These are phyloP conservation scores for Saturnispora saitoi DNA, from an alignment of 805 yeast species.

Conservation along the genomic window DNA sequence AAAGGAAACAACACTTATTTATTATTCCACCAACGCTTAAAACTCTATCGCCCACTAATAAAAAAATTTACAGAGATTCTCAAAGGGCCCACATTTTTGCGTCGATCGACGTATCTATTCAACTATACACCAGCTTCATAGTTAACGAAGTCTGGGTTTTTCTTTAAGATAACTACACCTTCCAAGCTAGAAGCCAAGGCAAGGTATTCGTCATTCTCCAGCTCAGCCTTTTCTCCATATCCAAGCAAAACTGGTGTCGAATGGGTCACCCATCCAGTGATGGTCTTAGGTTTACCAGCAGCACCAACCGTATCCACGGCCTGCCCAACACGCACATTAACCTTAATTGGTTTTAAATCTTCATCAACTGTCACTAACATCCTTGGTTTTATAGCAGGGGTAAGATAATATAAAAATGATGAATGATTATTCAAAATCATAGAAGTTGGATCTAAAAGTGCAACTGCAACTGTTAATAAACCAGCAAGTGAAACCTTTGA, in stretches of 20 bases:
- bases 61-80: background rate
- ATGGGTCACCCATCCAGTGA: slow-evolving; percentile 99
- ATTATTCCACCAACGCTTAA: background rate
- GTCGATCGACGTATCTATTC: slow-evolving; percentile 1
- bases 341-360: slow-evolving; percentile 82
- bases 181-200: slow-evolving; percentile 76
- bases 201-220: slow-evolving; percentile 89
- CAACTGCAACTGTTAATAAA: slow-evolving; percentile 71
- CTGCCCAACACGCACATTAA: slow-evolving; percentile 95
- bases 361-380: slow-evolving; percentile 91
- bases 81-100: background rate
- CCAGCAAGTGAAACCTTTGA: slow-evolving; percentile 89
- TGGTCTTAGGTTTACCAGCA: slow-evolving; percentile 98
- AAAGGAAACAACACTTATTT: background rate
- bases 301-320: slow-evolving; percentile 98
- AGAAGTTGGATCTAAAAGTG: slow-evolving; percentile 75
- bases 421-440: slow-evolving; percentile 72
- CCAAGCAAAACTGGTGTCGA: slow-evolving; percentile 93
- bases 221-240: slow-evolving; percentile 92
- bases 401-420: slow-evolving; percentile 73
- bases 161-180: slow-evolving; percentile 86
- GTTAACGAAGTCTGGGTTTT: slow-evolving; percentile 78
- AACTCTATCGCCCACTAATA: background rate
- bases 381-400: slow-evolving; percentile 87
- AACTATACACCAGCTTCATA: background rate